These are phyloP conservation scores for Cyclotella kingstonii DNA, from an alignment of 108 stramenopile genomes.

Conservation along the genomic window DNA sequence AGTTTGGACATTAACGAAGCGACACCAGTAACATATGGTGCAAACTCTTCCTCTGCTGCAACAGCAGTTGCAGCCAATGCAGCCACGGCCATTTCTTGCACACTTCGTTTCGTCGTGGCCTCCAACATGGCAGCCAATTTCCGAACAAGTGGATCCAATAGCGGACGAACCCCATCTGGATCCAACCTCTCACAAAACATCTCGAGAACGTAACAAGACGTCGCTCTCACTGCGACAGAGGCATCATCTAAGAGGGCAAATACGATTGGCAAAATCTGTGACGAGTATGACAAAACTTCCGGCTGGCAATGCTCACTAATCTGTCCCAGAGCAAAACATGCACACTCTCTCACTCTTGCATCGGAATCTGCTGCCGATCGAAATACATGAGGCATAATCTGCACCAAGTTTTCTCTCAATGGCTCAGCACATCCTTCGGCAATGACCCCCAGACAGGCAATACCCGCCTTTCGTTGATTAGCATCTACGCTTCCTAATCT, in stretches of 20 bases:
- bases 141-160: slow-evolving; percentile 87
- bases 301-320: slow-evolving; percentile 98
- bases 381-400: slow-evolving; percentile 84
- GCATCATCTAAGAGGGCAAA: slow-evolving; percentile 91
- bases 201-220: slow-evolving; percentile 96
- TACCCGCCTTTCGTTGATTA: slow-evolving; percentile 92
- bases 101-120: slow-evolving; percentile 85
- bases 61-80: slow-evolving; percentile 96
- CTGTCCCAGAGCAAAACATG: slow-evolving; percentile 97
- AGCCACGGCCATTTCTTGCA: slow-evolving; percentile 97
- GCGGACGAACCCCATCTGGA: slow-evolving; percentile 87
- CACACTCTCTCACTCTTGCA: slow-evolving; percentile 91
- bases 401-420: slow-evolving; percentile 68
- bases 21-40: slow-evolving; percentile 89
- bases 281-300: slow-evolving; percentile 87
- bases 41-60: slow-evolving; percentile 94
- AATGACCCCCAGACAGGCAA: slow-evolving; percentile 94
- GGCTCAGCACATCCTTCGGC: slow-evolving; percentile 92
- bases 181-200: slow-evolving; percentile 98
- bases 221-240: slow-evolving; percentile 84
- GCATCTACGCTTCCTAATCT: slow-evolving; percentile 71
- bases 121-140: slow-evolving; percentile 91
- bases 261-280: slow-evolving; percentile 92
- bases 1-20: slow-evolving; percentile 81
- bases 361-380: slow-evolving; percentile 81